A percentile compares a stretch with the other conserved stretches of the same genome.
phyloP scores from a whole-genome alignment of 2,329 filamentous ascomycete genomes.

The Proliferodiscus dingleyae region DNA sequence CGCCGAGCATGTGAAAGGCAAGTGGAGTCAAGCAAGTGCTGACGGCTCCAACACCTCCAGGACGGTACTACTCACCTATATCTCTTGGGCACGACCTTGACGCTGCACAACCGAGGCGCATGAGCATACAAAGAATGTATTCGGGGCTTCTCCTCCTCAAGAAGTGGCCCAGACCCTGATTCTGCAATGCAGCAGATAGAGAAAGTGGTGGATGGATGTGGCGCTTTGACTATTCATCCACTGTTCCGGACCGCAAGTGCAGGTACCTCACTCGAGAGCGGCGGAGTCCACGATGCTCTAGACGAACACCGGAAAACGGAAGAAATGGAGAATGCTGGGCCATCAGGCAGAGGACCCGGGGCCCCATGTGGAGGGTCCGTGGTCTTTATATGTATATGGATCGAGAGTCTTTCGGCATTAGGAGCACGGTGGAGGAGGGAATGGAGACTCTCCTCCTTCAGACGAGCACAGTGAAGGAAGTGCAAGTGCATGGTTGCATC shows the following conservation, averaged over 20 bases:
- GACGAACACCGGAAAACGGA: not conserved
- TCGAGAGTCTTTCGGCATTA: not conserved
- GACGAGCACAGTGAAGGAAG: not conserved
- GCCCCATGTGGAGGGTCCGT: not conserved
- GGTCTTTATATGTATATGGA: not conserved
- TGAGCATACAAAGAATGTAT: too few relatives aligned
- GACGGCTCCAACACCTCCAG: not conserved
- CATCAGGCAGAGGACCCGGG: not conserved
- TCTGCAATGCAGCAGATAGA: too few relatives aligned
- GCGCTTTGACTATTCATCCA: not conserved
- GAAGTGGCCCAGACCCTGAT: too few relatives aligned
- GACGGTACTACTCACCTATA: too few relatives aligned
- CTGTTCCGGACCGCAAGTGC: not conserved
- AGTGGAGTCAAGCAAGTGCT: not conserved
- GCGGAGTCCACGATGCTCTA: not conserved
- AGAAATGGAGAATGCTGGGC: not conserved
- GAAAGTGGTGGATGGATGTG: not conserved
- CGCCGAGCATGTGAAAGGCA: not conserved
- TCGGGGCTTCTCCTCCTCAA: too few relatives aligned
- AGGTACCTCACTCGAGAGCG: not conserved
- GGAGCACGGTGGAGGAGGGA: not conserved
- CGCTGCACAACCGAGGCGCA: too few relatives aligned
- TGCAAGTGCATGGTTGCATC: slow-evolving; percentile 1
- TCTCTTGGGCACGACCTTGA: too few relatives aligned
- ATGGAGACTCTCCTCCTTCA: not conserved